phyloP scores from a whole-genome alignment of 2,329 filamentous ascomycete genomes.

The Penicillium palitans region DNA sequence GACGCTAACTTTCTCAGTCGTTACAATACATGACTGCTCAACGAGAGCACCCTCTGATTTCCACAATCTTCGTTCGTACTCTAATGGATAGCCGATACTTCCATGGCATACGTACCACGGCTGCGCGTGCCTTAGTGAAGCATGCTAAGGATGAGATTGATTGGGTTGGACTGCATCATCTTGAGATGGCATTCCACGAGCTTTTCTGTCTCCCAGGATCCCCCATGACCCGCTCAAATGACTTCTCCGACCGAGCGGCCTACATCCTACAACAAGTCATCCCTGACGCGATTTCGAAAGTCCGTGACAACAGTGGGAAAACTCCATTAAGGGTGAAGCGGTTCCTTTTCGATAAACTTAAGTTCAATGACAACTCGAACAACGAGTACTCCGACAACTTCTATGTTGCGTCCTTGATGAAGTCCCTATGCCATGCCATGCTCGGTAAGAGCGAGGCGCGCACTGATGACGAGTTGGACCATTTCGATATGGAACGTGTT shows the following conservation, averaged over 20 bases:
- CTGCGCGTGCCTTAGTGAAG: slow-evolving; percentile 73
- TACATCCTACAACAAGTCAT: slow-evolving; percentile 86
- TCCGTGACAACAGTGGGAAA: slow-evolving; percentile 72
- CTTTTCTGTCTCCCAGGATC: slow-evolving; percentile 82
- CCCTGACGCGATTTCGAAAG: slow-evolving; percentile 72
- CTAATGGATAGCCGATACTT: slow-evolving; percentile 91
- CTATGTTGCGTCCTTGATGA: slow-evolving; percentile 81
- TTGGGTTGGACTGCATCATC: slow-evolving; percentile 78
- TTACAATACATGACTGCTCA: slow-evolving; percentile 72
- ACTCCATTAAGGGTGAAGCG: slow-evolving; percentile 76
- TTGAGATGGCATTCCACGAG: slow-evolving; percentile 81
- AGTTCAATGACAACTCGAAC: slow-evolving; percentile 90
- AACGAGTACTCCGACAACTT: slow-evolving; percentile 86
- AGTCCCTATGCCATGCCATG: slow-evolving; percentile 58
- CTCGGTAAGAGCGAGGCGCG: slow-evolving; percentile 44
- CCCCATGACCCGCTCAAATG: slow-evolving; percentile 79
- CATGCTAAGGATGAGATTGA: slow-evolving; percentile 71
- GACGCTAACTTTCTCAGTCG: slow-evolving; percentile 45
- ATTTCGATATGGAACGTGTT: slow-evolving; percentile 50
- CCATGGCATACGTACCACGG: slow-evolving; percentile 85
- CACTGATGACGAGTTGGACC: slow-evolving; percentile 43
- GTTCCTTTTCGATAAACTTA: slow-evolving; percentile 84
- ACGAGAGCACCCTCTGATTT: slow-evolving; percentile 74
- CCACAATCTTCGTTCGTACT: slow-evolving; percentile 85
- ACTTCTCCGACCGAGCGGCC: slow-evolving; percentile 82